These are phyloP conservation scores for Citrus medica DNA, from an alignment of 345 rosid genomes.

Conservation along the genomic window DNA sequence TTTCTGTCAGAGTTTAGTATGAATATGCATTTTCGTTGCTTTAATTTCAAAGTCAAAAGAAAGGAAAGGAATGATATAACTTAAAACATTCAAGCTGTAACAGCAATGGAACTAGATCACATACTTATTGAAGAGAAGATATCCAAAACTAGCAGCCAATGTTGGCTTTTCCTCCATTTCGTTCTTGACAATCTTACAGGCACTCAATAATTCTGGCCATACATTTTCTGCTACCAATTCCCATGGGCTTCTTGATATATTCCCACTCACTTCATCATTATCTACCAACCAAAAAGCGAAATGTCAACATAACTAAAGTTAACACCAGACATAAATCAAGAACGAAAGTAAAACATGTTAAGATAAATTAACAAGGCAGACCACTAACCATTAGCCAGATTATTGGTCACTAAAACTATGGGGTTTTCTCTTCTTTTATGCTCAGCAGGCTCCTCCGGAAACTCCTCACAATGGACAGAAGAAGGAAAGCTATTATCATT, in stretches of 20 bases:
- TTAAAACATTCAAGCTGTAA: not conserved
- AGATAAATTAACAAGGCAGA: not conserved
- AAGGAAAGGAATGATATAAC: not conserved
- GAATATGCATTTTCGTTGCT: too few relatives aligned
- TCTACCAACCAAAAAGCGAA: not conserved
- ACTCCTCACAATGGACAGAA: conserved; percentile 26
- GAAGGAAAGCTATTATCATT: conserved; percentile 32
- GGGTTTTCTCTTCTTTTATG: conserved; percentile 28
- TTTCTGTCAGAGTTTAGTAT: too few relatives aligned
- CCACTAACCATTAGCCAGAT: conserved; percentile 26
- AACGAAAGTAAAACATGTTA: not conserved
- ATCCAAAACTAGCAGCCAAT: too few relatives aligned
- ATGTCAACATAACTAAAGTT: not conserved
- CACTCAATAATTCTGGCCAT: conserved; percentile 35
- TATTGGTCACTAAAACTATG: conserved; percentile 30
- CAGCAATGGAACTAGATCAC: conserved; percentile 5
- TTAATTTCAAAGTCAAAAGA: too few relatives aligned
- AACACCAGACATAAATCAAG: conserved; percentile 1
- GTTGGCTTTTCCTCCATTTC: too few relatives aligned
- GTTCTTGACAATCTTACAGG: too few relatives aligned
- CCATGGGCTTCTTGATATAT: conserved; percentile 30
- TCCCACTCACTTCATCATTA: conserved; percentile 14
- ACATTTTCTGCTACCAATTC: conserved; percentile 41
- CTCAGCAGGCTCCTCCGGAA: conserved; percentile 31
- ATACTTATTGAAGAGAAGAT: conserved; percentile 38